Evolutionary conservation across 208 protist genomes (phyloP), one percentile per base, ranked within the genome.

Genomic region (Acanthamoeba sp.): DNA sequence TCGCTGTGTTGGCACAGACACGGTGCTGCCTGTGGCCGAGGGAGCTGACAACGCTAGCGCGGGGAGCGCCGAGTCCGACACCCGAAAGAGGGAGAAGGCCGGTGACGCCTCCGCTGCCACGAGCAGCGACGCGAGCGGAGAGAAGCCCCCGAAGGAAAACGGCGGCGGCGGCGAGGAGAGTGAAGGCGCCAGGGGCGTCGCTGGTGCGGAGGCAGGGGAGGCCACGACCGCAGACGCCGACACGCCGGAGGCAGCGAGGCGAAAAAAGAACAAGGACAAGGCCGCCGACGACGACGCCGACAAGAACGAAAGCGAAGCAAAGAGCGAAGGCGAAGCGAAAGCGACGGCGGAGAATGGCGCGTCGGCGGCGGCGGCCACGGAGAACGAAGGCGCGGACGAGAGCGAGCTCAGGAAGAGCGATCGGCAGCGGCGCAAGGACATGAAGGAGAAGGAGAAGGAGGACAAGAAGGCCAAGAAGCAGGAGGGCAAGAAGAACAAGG

Each of bases 371-470:
- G 18, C 50, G 10, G 2, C 34, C 14, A 76, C 36, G 9, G 76
- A 48, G 16, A 20, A 34, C 29, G 55, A 71, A 40, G 71, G 84
- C 38, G 38, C 5, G n/a, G 59, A 50, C 24, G 24, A 71, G 20
- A 34, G 24, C 42, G 55, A 48, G 2, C 5, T 18, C 55, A 36
- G 71, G 34, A 71, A 91, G 14, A 29, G 55, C 50, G 84, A 71
- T 14, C 14, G 32, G 29, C 55, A 91, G 27, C 14, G 34, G 34
- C 18, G 32, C 32, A 91, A 91, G 42, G 80, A 88, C 22, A 7
- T 20, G 29, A 71, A 91, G 55, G 32, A 91, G 59, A 38, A 45
- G 16, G 38, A 91, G 38, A 91, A 91, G 59, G 55, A 50, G 27
- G 59, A 57, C 29, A 38, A 50, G 55, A 91, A 91, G 59, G 52